Evolutionary conservation across 2,329 filamentous ascomycete genomes (phyloP).

Genomic region (Clonostachys rosea): DNA sequence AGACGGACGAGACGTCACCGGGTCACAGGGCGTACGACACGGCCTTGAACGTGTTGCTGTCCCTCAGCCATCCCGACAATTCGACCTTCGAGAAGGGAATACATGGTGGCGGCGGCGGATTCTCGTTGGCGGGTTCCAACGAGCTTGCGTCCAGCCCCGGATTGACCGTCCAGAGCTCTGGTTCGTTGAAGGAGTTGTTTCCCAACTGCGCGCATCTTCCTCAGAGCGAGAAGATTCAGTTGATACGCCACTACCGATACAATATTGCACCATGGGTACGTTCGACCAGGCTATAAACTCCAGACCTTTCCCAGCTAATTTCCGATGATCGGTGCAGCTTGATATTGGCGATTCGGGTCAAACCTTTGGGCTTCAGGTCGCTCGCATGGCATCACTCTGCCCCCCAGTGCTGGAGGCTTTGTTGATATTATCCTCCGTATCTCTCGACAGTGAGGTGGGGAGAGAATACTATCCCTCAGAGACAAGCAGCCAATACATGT

Average conservation of each 20-base stretch:
- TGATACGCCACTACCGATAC: conserved; percentile 37
- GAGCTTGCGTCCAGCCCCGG: neutral
- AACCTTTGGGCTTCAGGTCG: conserved; percentile 29
- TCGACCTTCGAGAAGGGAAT: neutral
- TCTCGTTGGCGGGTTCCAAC: conserved; percentile 5
- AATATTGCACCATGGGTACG: conserved; percentile 38
- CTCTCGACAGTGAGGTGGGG: conserved; percentile 3
- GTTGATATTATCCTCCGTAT: conserved; percentile 12
- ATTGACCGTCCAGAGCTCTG: too few relatives aligned
- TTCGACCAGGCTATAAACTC: neutral
- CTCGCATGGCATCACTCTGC: conserved; percentile 18
- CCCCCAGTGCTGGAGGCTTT: conserved; percentile 15
- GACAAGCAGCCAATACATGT: too few relatives aligned
- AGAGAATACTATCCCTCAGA: too few relatives aligned
- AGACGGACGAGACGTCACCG: too few relatives aligned
- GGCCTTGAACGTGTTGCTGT: conserved; percentile 23
- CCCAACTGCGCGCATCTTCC: conserved; percentile 14
- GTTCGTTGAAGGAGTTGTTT: conserved; percentile 5
- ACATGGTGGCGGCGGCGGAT: too few relatives aligned
- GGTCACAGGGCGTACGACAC: conserved; percentile 19
- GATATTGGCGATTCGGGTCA: conserved; percentile 34
- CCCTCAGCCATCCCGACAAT: conserved; percentile 15
- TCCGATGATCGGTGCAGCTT: conserved; percentile 16
- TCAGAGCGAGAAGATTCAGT: conserved; percentile 15
- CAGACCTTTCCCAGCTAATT: neutral